Conservation (phyloP, 202 grass and related monocot genomes). For the Panicum virgatum region DNA sequence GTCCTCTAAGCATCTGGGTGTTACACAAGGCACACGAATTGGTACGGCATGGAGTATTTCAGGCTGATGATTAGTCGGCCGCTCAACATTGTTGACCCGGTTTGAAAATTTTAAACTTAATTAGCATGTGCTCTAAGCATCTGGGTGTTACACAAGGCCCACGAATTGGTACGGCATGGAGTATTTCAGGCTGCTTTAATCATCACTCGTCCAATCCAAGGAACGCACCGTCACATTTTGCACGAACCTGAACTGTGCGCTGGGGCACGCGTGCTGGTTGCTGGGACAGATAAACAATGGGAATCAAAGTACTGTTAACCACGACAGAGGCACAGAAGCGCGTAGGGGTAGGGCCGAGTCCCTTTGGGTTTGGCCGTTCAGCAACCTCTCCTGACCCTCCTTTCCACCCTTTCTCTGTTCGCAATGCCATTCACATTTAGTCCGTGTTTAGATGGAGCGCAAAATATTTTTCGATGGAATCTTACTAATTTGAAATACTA, state of each 20-base stretch:
- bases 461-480: too few species aligned
- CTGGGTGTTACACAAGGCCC: too few species aligned
- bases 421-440: constrained; percentile 59
- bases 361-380: neutral
- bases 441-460: too few species aligned
- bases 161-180: neutral
- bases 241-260: neutral
- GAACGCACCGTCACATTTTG: constrained; percentile 29
- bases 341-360: neutral
- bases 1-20: too few species aligned
- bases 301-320: constrained; percentile 23
- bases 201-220: constrained; percentile 16
- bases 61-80: too few species aligned
- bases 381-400: neutral
- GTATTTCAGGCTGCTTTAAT: constrained; percentile 29
- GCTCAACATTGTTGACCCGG: too few species aligned
- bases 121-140: too few species aligned
- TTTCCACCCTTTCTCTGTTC: neutral
- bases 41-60: neutral
- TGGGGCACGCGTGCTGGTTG: neutral
- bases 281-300: neutral
- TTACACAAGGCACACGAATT: constrained; percentile 9
- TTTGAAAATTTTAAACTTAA: too few species aligned
- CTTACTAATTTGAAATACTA: too few species aligned
- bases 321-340: constrained; percentile 29